Evolutionary conservation across 306 rosid genomes (phyloP).

Genomic region (Lupinus albus): DNA sequence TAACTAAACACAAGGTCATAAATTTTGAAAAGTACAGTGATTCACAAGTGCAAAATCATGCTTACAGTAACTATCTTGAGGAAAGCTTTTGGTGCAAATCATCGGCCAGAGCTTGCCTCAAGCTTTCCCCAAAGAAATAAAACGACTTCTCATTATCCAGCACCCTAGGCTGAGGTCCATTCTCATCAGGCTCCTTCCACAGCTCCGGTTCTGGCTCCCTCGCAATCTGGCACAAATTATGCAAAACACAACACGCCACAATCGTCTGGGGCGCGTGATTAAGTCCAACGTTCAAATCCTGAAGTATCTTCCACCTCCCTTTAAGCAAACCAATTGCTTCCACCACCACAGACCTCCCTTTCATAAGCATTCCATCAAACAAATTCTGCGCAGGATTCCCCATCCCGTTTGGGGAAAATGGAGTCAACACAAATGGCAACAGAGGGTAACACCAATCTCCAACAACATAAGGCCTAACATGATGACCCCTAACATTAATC

Average conservation of each 20-base stretch:
- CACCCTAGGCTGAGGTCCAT: slow-evolving; percentile 65
- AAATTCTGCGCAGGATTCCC: slow-evolving; percentile 84
- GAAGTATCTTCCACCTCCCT: slow-evolving; percentile 90
- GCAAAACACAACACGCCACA: slow-evolving; percentile 92
- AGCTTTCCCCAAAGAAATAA: slow-evolving; percentile 72
- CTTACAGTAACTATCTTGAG: slow-evolving; percentile 50
- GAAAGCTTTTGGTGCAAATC: slow-evolving; percentile 93
- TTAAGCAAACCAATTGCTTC: slow-evolving; percentile 89
- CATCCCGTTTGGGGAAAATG: slow-evolving; percentile 68
- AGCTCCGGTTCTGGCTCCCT: slow-evolving; percentile 89
- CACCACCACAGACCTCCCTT: slow-evolving; percentile 80
- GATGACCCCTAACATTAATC: slow-evolving; percentile 61
- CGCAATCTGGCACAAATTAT: slow-evolving; percentile 89
- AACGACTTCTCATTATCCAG: slow-evolving; percentile 70
- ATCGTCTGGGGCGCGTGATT: slow-evolving; percentile 86
- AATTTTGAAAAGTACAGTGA: slow-evolving; percentile 7
- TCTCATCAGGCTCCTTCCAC: slow-evolving; percentile 89
- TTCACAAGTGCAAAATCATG: neutral
- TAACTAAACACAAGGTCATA: neutral
- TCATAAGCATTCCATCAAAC: slow-evolving; percentile 93
- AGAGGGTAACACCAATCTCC: slow-evolving; percentile 90
- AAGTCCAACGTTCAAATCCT: slow-evolving; percentile 79
- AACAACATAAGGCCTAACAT: slow-evolving; percentile 81
- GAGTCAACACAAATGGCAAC: slow-evolving; percentile 71
- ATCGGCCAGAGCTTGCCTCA: slow-evolving; percentile 90